phyloP scores from a whole-genome alignment of 2,329 filamentous ascomycete species.

The Epicoccum nigrum region DNA sequence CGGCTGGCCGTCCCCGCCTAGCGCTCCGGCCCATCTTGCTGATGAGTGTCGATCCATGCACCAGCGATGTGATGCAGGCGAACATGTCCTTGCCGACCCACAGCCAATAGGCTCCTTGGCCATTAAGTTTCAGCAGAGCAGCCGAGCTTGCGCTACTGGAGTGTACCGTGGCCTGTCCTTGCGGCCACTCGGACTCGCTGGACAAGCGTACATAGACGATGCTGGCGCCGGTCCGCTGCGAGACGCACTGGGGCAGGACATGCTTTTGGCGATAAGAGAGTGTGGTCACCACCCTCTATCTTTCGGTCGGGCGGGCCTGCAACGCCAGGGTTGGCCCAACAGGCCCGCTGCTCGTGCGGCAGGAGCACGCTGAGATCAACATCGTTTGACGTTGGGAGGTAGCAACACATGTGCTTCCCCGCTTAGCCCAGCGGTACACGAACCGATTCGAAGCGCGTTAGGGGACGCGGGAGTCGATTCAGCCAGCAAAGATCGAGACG shows the following conservation, averaged over 20 bases:
- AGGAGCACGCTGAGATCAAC: constrained; percentile 1
- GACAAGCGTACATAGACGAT: constrained; percentile 23
- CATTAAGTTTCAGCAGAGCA: constrained; percentile 41
- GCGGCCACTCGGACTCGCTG: constrained; percentile 20
- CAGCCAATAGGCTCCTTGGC: constrained; percentile 43
- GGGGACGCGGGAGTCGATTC: constrained; percentile 13
- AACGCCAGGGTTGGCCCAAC: constrained; percentile 2
- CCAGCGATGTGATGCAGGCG: constrained; percentile 43
- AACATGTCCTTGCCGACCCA: constrained; percentile 26
- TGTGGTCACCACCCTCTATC: neutral
- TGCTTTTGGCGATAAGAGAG: constrained; percentile 4
- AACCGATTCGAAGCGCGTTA: constrained; percentile 33
- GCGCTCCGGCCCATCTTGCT: constrained; percentile 33
- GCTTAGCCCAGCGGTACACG: constrained; percentile 30
- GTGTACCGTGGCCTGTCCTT: constrained; percentile 36
- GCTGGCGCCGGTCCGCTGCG: constrained; percentile 18
- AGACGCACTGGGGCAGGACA: constrained; percentile 12
- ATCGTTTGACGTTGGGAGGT: constrained; percentile 9
- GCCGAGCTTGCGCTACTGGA: constrained; percentile 35
- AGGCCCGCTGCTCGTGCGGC: neutral
- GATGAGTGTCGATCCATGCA: constrained; percentile 30
- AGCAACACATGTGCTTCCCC: constrained; percentile 19
- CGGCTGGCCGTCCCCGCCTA: constrained; percentile 26
- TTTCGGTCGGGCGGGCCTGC: constrained; percentile 9
- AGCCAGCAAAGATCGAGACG: constrained; percentile 13